These are phyloP conservation scores for Talaromyces funiculosus DNA, from an alignment of 2,329 filamentous ascomycete species.

Conservation along the genomic window DNA sequence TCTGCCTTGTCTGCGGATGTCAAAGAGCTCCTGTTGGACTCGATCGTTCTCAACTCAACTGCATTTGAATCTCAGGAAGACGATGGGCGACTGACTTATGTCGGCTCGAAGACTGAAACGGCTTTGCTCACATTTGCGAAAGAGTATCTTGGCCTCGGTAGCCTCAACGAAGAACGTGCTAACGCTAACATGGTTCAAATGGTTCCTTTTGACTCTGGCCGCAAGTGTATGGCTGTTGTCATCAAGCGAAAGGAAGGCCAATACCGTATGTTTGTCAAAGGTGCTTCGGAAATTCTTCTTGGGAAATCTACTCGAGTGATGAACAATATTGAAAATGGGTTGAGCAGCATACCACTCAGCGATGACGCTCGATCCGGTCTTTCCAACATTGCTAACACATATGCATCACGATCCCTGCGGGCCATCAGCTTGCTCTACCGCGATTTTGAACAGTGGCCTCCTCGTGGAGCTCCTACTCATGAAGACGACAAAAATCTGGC, in stretches of 20 bases:
- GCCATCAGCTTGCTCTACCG: conserved; percentile 80
- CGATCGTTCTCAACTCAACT: conserved; percentile 63
- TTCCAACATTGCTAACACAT: conserved; percentile 64
- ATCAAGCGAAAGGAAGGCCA: conserved; percentile 50
- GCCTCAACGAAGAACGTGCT: conserved; percentile 55
- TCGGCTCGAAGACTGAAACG: conserved; percentile 74
- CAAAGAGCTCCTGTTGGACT: conserved; percentile 56
- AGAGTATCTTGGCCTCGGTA: conserved; percentile 60
- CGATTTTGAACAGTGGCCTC: conserved; percentile 82
- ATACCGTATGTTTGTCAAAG: conserved; percentile 54
- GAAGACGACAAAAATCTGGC: conserved; percentile 58
- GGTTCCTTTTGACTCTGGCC: conserved; percentile 56
- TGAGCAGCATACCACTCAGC: conserved; percentile 49
- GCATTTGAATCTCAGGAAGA: conserved; percentile 60
- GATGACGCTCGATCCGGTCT: conserved; percentile 55
- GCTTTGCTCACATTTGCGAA: conserved; percentile 65
- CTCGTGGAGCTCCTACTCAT: conserved; percentile 52
- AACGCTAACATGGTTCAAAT: conserved; percentile 54
- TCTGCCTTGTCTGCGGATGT: conserved; percentile 47
- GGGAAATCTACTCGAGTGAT: conserved; percentile 48
- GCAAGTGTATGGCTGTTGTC: conserved; percentile 66
- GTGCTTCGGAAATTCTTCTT: conserved; percentile 48
- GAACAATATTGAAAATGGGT: conserved; percentile 55
- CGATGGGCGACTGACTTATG: conserved; percentile 55
- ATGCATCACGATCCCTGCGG: conserved; percentile 72